Percentiles rank a stretch among this genome's conserved stretches.
phyloP scores from a whole-genome alignment of 2,329 filamentous ascomycete species.

The Xylariaceae sp. region DNA sequence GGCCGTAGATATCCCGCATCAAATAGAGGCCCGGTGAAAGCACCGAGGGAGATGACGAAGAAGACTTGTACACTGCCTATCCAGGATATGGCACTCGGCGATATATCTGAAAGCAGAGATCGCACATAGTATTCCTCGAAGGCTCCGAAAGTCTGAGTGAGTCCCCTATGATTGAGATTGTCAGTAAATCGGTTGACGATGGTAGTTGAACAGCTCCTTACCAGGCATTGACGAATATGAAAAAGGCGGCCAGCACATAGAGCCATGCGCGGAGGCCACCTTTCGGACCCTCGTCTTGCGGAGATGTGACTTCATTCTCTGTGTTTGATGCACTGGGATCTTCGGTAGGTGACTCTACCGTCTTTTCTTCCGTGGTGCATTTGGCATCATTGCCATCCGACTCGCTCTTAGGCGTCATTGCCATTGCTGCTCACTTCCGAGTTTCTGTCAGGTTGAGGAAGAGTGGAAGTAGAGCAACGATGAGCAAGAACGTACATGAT shows the following conservation, averaged over 20 bases:
- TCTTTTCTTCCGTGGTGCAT: neutral
- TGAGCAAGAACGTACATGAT: too few relatives aligned
- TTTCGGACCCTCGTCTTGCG: neutral
- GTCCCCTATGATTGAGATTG: neutral
- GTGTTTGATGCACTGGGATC: neutral
- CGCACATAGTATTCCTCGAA: conserved; percentile 5
- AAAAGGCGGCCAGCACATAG: conserved; percentile 4
- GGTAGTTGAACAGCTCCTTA: neutral
- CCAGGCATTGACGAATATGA: conserved; percentile 10
- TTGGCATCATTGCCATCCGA: neutral
- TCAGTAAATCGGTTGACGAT: too few relatives aligned
- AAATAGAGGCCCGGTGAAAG: conserved; percentile 12
- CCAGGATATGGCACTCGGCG: conserved; percentile 31
- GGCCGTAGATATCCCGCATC: conserved; percentile 32
- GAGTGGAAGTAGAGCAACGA: too few relatives aligned
- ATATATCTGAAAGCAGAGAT: neutral
- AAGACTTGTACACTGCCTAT: conserved; percentile 39
- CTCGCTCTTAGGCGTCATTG: neutral
- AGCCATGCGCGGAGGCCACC: conserved; percentile 1
- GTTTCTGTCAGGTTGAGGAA: too few relatives aligned
- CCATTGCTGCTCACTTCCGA: neutral
- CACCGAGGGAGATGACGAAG: conserved; percentile 18
- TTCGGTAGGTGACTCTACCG: neutral
- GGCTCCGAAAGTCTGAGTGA: conserved; percentile 2
- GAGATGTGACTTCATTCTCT: neutral